Evolutionary conservation across 352 stramenopile species (phyloP), one percentile per base, ranked within the genome.

Genomic region (Pythium utonaiense): DNA sequence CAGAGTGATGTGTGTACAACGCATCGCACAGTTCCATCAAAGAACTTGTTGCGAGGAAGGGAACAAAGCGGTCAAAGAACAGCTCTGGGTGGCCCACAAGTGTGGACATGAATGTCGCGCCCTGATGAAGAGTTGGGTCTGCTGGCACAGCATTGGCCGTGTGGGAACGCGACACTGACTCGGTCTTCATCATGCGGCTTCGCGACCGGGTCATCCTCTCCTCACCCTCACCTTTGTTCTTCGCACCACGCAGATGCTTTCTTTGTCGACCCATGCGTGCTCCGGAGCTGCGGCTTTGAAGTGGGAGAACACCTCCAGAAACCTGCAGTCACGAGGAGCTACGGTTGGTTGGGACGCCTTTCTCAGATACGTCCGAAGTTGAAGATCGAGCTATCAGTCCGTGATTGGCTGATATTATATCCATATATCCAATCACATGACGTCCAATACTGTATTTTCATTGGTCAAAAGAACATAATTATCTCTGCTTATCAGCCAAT

Each of bases 21-120:
- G 63, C 50, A 5, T 41, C 47, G 28, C 64, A 66, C 12, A 71
- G 36, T 3, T 16, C 56, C 13, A 14, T 34, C 9, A 60, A 21
- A 14, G 62, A 59, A 12, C 55, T 44, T 0, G 52, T 22, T 2
- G 14, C 7, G 2, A 71, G 45, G 16, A 65, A 54, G 6, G 24
- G 21, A 9, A 65, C 24, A 25, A 65, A 33, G 14, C 27, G 47
- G 21, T 59, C 58, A 28, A 65, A 65, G 50, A 65, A 65, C n/a
- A 65, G 16, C 24, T 59, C 58, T 16, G 27, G 48, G 17, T 45
- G 47, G 22, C 24, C 40, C 1, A 64, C 38, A 9, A 64, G 45
- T 10, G 28, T 47, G 21, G 22, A 19, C 21, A 34, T 24, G 31
- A 61, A 53, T 16, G 28, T 53, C 28, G 16, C 5, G 28, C 5